Percentiles rank a stretch among this genome's conserved stretches.
Evolutionary conservation across 352 stramenopile species (phyloP).

Genomic region (Phytophthora cajani): DNA sequence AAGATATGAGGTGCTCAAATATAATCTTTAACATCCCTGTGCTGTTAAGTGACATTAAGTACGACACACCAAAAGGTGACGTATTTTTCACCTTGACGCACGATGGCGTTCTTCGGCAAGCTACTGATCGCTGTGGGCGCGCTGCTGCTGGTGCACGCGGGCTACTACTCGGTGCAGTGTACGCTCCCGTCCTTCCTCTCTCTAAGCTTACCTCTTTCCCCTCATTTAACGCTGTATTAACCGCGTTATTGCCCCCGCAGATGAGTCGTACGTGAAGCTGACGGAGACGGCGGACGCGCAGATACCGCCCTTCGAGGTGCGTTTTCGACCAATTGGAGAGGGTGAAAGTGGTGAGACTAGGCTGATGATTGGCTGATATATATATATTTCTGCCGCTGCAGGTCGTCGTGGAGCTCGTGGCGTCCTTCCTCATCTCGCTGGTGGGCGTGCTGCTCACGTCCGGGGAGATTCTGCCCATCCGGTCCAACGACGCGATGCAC

Average conservation of each 20-base stretch:
- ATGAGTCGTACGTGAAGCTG: constrained; percentile 80
- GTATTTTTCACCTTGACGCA: no score
- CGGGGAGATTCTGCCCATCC: constrained; percentile 77
- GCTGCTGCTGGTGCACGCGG: constrained; percentile 74
- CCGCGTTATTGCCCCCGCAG: constrained; percentile 33
- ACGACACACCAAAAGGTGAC: not conserved
- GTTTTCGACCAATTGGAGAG: constrained; percentile 12
- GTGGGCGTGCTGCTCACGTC: constrained; percentile 72
- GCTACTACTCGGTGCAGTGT: constrained; percentile 88
- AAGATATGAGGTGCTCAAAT: no score
- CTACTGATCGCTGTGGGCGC: constrained; percentile 71
- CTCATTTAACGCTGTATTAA: constrained; percentile 7
- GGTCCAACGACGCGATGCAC: constrained; percentile 71
- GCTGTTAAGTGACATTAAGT: not conserved
- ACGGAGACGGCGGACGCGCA: constrained; percentile 75
- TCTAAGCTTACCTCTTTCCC: constrained; percentile 1
- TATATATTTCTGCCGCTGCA: not conserved
- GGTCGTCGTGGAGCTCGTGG: constrained; percentile 76
- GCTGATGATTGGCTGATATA: constrained; percentile 12
- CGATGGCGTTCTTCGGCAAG: constrained; percentile 70
- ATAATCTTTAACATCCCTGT: no score
- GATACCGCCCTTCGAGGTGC: constrained; percentile 69
- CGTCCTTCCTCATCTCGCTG: constrained; percentile 73
- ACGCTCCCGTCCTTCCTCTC: constrained; percentile 21
- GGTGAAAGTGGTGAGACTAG: no score